Percentiles rank a stretch among this genome's conserved stretches.
Evolutionary conservation across 2,329 filamentous ascomycete species (phyloP).

Genomic region (Metarhizium robertsii): DNA sequence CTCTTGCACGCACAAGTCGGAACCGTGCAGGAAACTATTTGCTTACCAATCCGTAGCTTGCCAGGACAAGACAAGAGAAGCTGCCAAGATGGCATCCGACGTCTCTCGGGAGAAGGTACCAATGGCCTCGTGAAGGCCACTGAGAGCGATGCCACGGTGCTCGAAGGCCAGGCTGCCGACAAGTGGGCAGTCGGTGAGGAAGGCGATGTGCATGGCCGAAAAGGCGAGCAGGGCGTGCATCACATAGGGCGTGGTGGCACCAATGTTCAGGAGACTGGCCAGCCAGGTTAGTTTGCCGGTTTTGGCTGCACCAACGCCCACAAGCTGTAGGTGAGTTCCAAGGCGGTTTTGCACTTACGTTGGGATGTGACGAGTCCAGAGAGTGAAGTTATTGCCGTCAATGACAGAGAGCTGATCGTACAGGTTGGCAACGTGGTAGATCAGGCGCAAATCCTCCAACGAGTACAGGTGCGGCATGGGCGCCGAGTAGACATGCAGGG

Average conservation of each 20-base stretch:
- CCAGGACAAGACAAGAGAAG: conserved; percentile 89
- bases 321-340: not conserved
- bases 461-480: conserved; percentile 65
- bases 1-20: not conserved
- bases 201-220: conserved; percentile 90
- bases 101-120: conserved; percentile 75
- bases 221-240: conserved; percentile 91
- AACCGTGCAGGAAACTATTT: conserved; percentile 1
- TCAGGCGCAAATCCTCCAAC: conserved; percentile 72
- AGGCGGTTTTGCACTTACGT: conserved; percentile 51
- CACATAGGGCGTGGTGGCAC: conserved; percentile 74
- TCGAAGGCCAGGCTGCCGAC: conserved; percentile 85
- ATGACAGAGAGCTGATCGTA: conserved; percentile 72
- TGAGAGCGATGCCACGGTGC: conserved; percentile 76
- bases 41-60: conserved; percentile 90
- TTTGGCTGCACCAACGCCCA: not conserved
- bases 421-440: conserved; percentile 82
- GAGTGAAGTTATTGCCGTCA: conserved; percentile 72
- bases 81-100: conserved; percentile 84
- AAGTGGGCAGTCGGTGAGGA: conserved; percentile 74
- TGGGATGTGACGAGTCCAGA: conserved; percentile 90
- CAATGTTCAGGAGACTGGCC: conserved; percentile 56
- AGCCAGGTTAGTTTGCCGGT: not conserved
- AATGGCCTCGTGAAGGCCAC: conserved; percentile 82
- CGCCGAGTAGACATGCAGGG: conserved; percentile 66